Conservation (phyloP, 306 rosid genomes). For the Acacia crassicarpa region DNA sequence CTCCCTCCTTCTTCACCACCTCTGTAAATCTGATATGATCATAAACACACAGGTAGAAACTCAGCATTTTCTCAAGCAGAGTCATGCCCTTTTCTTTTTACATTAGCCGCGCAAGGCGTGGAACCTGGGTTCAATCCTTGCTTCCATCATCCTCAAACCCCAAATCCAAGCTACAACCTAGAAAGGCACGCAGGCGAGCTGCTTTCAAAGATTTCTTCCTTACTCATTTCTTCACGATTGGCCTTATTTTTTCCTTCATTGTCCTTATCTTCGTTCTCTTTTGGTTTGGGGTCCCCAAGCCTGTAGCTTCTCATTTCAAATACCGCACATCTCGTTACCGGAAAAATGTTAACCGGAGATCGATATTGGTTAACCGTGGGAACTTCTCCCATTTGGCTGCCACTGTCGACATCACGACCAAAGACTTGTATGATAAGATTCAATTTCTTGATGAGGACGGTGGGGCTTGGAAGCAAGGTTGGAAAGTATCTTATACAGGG, state of each 20-base stretch:
- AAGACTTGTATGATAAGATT: conserved; percentile 75
- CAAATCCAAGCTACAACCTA: conserved; percentile 58
- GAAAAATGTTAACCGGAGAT: conserved; percentile 49
- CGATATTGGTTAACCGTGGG: conserved; percentile 14
- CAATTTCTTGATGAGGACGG: conserved; percentile 79
- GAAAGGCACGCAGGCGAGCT: conserved; percentile 61
- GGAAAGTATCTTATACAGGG: conserved; percentile 78
- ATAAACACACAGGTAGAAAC: background rate
- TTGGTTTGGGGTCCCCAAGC: conserved; percentile 80
- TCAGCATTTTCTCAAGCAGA: background rate
- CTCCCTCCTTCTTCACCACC: background rate
- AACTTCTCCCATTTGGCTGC: conserved; percentile 36
- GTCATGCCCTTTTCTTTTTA: conserved; percentile 63
- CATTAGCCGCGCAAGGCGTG: conserved; percentile 51
- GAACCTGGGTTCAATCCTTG: conserved; percentile 60
- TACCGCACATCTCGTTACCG: conserved; percentile 44
- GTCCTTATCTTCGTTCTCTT: conserved; percentile 67
- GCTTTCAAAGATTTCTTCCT: conserved; percentile 68
- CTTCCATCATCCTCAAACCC: conserved; percentile 60
- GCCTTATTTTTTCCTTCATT: conserved; percentile 57
- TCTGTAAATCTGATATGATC: too few relatives aligned
- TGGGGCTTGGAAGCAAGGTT: conserved; percentile 95
- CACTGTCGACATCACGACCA: conserved; percentile 80
- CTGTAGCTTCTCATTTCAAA: conserved; percentile 56
- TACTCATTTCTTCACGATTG: conserved; percentile 79